A percentile compares a stretch with the other conserved stretches of the same genome.
Conservation (phyloP, 805 yeast genomes). For the Tetrapisispora phaffii region DNA sequence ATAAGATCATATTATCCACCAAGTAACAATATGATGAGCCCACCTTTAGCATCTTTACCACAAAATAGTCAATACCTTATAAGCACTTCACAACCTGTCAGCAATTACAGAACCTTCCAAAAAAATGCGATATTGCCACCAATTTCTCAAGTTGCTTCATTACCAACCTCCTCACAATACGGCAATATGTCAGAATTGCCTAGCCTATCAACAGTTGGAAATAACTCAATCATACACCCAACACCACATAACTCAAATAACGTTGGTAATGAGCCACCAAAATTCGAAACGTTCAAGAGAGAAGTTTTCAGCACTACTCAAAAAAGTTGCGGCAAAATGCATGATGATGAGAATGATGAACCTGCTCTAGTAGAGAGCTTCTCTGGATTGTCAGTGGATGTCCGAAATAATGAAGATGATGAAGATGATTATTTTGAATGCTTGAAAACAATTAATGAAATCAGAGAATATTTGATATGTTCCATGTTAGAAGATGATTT, state of each 20-base stretch:
- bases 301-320: conserved; percentile 15
- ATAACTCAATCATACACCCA: background rate
- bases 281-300: background rate
- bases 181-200: background rate
- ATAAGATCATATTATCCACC: background rate
- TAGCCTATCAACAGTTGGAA: background rate
- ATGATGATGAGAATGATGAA: conserved; percentile 1
- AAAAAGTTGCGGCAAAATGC: conserved; percentile 10
- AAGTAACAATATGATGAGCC: background rate
- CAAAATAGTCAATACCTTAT: background rate
- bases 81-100: background rate
- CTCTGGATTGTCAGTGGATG: background rate
- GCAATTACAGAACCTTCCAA: background rate
- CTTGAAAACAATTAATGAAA: conserved; percentile 15
- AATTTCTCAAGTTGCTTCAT: background rate
- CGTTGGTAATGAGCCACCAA: background rate
- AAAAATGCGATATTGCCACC: conserved; percentile 4
- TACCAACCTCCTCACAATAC: background rate
- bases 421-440: conserved; percentile 10
- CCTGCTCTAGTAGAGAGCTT: background rate
- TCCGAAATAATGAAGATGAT: conserved; percentile 5
- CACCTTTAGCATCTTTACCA: background rate
- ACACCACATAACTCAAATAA: background rate
- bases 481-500: conserved; percentile 22
- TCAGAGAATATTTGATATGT: conserved; percentile 25